Percentiles rank a stretch among this genome's conserved stretches.
Evolutionary conservation across 305 asterid genomes (phyloP).

Genomic region (Striga hermonthica): DNA sequence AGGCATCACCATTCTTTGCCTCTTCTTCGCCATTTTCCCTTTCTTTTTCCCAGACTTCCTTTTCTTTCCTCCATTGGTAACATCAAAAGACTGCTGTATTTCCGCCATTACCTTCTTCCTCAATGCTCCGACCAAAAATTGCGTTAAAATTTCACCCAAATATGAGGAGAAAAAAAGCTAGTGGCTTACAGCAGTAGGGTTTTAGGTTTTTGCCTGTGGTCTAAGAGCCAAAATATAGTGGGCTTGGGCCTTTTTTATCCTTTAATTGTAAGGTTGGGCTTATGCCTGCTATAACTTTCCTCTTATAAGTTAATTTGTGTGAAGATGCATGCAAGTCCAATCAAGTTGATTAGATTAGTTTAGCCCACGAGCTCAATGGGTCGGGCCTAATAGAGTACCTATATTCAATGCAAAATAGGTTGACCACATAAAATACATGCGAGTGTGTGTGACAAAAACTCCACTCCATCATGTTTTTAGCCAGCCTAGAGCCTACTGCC

Average conservation of each 20-base stretch:
- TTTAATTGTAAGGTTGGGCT: too few relatives aligned
- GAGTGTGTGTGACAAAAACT: slow-evolving; percentile 1
- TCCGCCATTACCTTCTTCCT: slow-evolving; percentile 35
- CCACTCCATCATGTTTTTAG: slow-evolving; percentile 32
- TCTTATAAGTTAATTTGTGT: too few relatives aligned
- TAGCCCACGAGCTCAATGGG: too few relatives aligned
- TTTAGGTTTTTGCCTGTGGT: slow-evolving; percentile 18
- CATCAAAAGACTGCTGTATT: slow-evolving; percentile 31
- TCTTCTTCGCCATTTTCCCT: slow-evolving; percentile 46
- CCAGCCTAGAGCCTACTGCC: too few relatives aligned
- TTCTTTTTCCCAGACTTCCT: slow-evolving; percentile 46
- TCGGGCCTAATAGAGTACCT: too few relatives aligned
- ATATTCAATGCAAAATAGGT: too few relatives aligned
- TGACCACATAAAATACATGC: too few relatives aligned
- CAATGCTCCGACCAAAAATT: slow-evolving; percentile 11
- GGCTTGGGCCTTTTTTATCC: slow-evolving; percentile 3
- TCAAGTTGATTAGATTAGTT: too few relatives aligned
- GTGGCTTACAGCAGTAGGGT: slow-evolving; percentile 30
- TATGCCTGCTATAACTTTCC: too few relatives aligned
- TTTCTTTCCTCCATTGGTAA: slow-evolving; percentile 31
- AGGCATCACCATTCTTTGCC: slow-evolving; percentile 40
- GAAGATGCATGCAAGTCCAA: too few relatives aligned
- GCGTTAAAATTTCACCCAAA: slow-evolving; percentile 20
- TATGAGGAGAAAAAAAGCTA: neutral
- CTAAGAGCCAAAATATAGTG: neutral